phyloP scores from a whole-genome alignment of 2,329 filamentous ascomycete species.

The Magnaporthales sp. region DNA sequence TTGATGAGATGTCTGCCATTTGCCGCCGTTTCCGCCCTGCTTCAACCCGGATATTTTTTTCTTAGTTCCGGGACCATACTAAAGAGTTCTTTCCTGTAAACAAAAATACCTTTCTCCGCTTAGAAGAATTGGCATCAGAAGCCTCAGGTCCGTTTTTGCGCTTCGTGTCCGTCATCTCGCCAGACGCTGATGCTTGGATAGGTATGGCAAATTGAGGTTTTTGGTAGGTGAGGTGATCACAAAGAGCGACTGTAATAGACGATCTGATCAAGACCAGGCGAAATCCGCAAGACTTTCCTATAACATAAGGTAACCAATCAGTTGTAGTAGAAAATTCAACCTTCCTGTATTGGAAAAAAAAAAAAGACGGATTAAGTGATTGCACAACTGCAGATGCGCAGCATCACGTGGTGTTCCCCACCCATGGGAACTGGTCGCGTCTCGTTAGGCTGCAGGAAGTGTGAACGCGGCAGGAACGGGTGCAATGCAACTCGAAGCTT shows the following conservation, averaged over 20 bases:
- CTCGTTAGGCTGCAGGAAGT: not conserved
- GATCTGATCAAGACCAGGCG: not conserved
- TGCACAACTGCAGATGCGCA: too few relatives aligned
- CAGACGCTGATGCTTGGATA: not conserved
- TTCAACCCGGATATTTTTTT: not conserved
- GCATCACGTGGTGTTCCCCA: not conserved
- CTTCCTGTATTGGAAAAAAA: not conserved
- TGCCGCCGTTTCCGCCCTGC: conserved; percentile 43
- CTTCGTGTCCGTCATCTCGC: conserved; percentile 1
- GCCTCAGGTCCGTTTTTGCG: not conserved
- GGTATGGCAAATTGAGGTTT: not conserved
- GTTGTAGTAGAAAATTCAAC: not conserved
- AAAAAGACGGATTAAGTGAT: not conserved
- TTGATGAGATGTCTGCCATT: conserved; percentile 55
- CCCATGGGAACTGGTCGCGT: not conserved
- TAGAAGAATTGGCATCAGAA: conserved; percentile 26
- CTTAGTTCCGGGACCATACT: not conserved
- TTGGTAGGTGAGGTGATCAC: not conserved
- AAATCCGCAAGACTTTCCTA: not conserved
- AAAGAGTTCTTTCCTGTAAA: too few relatives aligned
- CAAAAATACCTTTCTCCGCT: conserved; percentile 26
- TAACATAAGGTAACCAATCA: not conserved
- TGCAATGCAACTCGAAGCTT: not conserved
- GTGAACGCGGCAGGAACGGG: not conserved
- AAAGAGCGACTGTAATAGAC: not conserved